Conservation (phyloP, 1,284 basidiomycete species). For the Ceratobasidium sp. region DNA sequence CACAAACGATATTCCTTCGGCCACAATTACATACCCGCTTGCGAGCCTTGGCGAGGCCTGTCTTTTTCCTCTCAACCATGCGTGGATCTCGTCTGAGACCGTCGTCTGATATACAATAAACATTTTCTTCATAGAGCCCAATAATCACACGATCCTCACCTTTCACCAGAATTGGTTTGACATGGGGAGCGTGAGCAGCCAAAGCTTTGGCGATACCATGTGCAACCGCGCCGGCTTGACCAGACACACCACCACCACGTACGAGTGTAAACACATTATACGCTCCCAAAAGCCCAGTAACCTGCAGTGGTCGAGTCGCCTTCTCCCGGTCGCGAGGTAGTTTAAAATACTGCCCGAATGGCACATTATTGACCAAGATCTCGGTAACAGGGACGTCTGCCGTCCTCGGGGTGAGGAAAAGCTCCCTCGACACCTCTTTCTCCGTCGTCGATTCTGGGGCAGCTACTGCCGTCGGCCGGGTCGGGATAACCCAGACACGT, state of each 20-base stretch:
- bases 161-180: slow-evolving; percentile 74
- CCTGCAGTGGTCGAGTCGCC: slow-evolving; percentile 82
- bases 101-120: slow-evolving; percentile 3
- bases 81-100: slow-evolving; percentile 87
- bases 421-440: slow-evolving; percentile 44
- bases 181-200: slow-evolving; percentile 72
- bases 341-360: slow-evolving; percentile 82
- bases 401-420: slow-evolving; percentile 28
- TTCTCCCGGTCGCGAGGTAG: slow-evolving; percentile 81
- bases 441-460: slow-evolving; percentile 13
- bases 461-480: slow-evolving; percentile 56
- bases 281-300: slow-evolving; percentile 87
- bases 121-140: neutral
- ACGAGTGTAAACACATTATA: slow-evolving; percentile 92
- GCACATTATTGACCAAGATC: slow-evolving; percentile 86
- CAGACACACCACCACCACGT: slow-evolving; percentile 88
- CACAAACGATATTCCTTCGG: slow-evolving; percentile 46
- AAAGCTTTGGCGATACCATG: slow-evolving; percentile 87
- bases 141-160: slow-evolving; percentile 60
- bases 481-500: slow-evolving; percentile 93
- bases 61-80: slow-evolving; percentile 99
- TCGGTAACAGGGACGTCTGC: slow-evolving; percentile 61
- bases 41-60: slow-evolving; percentile 89
- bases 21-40: slow-evolving; percentile 75
- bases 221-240: slow-evolving; percentile 91